Evolutionary conservation across 306 rosid species (phyloP).

Genomic region (Quercus aquifolioides): DNA sequence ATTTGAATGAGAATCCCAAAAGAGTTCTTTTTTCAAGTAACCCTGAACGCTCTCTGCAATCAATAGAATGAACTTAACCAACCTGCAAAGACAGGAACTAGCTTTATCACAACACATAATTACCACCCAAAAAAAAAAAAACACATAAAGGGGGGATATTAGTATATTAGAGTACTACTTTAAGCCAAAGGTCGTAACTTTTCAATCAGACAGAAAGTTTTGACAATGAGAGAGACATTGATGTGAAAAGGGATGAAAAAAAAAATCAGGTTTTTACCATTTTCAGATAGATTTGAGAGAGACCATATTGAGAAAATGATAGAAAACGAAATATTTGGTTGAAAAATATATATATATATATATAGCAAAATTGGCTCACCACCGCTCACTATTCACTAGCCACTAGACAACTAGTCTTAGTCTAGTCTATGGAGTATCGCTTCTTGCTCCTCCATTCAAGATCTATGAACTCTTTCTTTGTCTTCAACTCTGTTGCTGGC

Average conservation of each 20-base stretch:
- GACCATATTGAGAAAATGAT: neutral
- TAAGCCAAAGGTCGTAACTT: constrained; percentile 9
- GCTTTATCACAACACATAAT: constrained; percentile 2
- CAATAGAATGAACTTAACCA: constrained; percentile 26
- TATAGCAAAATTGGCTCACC: constrained; percentile 29
- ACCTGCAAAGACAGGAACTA: constrained; percentile 2
- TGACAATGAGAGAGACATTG: neutral
- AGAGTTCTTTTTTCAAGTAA: constrained; percentile 13
- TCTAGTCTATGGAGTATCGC: neutral
- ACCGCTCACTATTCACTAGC: constrained; percentile 33
- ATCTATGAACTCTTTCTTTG: no score
- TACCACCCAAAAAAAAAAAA: neutral
- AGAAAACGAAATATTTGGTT: constrained; percentile 6
- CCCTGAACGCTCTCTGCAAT: constrained; percentile 18
- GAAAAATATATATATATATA: neutral
- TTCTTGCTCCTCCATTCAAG: no score
- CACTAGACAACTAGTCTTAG: neutral
- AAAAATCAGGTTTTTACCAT: constrained; percentile 5
- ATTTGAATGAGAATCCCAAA: constrained; percentile 26
- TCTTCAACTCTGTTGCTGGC: no score
- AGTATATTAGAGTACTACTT: neutral
- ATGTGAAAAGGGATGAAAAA: neutral
- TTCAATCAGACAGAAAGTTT: constrained; percentile 3
- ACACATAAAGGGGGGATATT: neutral
- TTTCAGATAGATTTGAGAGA: constrained; percentile 23